Conservation (phyloP, 345 rosid genomes). For the sweet orange (Citrus sinensis) region DVS_A1.0 CM039167.1:24137001-24137500, state of each 20-base stretch:
- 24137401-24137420: too few species aligned
- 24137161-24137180: not conserved
- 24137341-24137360: slow-evolving; percentile 8
- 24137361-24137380: not conserved
- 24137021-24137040: too few species aligned
- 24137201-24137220: not conserved
- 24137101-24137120: too few species aligned
- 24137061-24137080: too few species aligned
- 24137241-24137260: slow-evolving; percentile 1
- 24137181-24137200: too few species aligned
- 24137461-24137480: not conserved
- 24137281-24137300: not conserved
- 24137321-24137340: not conserved
- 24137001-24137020: too few species aligned
- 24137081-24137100: too few species aligned
- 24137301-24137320: slow-evolving; percentile 2
- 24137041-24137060: too few species aligned
- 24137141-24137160: not conserved
- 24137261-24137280: slow-evolving; percentile 5
- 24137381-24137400: not conserved
- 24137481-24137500: not conserved
- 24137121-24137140: not conserved
- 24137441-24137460: not conserved
- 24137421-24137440: too few species aligned
- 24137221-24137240: slow-evolving; percentile 11